Evolutionary conservation across 305 asterid genomes (phyloP), one percentile per base, ranked within the genome.

Genomic region (Rubia peregrina): DNA sequence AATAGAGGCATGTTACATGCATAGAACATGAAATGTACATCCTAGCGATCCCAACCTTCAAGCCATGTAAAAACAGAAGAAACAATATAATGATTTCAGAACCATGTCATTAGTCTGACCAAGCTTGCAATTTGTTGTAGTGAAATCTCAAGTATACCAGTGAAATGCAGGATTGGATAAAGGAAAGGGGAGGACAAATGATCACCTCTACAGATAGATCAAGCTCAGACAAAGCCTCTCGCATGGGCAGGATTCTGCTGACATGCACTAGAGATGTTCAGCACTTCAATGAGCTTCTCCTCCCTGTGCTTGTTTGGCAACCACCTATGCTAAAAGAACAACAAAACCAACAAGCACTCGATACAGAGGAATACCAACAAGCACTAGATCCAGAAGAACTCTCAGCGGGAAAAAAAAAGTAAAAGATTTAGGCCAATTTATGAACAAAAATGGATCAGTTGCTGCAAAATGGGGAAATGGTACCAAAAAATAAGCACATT

Each of bases 241-340:
- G 87, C 88, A 90, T 9, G 96, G 96, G 84, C 96, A 90, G 65
- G 96, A 95, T 88, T 90, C 96, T 88, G 95, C 80, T 70, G 82
- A 80, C 79, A 85, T 77, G 62, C 74, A 79, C 80, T 73, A 77
- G 69, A 73, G 79, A 43, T 49, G 75, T 82, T 81, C 64, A 80
- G 75, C 78, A 80, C 72, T 81, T 74, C 62, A 65, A n/a, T n/a
- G n/a, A n/a, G n/a, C n/a, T n/a, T n/a, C n/a, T n/a, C n/a, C n/a
- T n/a, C n/a, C n/a, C n/a, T n/a, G n/a, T n/a, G n/a, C n/a, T n/a
- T n/a, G n/a, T n/a, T n/a, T n/a, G n/a, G n/a, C n/a, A n/a, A n/a
- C n/a, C n/a, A n/a, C n/a, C n/a, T n/a, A n/a, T n/a, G n/a, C n/a
- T n/a, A n/a, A n/a, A n/a, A n/a, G n/a, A n/a, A n/a, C n/a, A n/a